Evolutionary conservation across 768 basidiomycete genomes (phyloP), one percentile per base, ranked within the genome.

Genomic region (Chalciporus sphaerocephalus): DNA sequence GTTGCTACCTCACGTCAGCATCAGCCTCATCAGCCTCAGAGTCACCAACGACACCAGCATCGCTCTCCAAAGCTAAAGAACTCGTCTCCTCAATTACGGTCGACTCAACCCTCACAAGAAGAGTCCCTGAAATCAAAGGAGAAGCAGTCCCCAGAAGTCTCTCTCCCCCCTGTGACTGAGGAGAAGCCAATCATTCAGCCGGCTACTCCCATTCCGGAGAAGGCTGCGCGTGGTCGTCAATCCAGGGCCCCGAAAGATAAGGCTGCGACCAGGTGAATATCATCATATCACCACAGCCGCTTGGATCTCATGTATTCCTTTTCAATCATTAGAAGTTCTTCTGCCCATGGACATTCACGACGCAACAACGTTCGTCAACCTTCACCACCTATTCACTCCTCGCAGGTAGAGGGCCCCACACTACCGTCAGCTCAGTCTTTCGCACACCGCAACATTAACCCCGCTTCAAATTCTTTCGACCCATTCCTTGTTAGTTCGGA

Each of bases 321-420:
- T 41, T 36, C 40, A 21, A 22, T 33, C 34, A 3, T 16, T 48
- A 81, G 76, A 65, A 78, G 71, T 61, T 43, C 68, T 38, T 81
- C 80, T 50, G 37, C 69, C 44, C 72, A 67, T 51, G 61, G 60
- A 51, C 69, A 64, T 33, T 62, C 66, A 56, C 73, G 75, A 58
- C 76, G 76, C 65, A 74, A 70, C 66, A 73, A 69, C 55, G 68
- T 62, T 46, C 82, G 82, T 49, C 83, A 84, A 60, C 75, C 81
- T 17, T 85, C 85, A 32, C 82, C 82, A 15, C 78, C 79, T 25
- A 64, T 74, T 34, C 58, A 66, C 47, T 64, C 80, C 77, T 78
- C 80, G 76, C 82, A 84, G 77, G 81, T 75, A 79, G 84, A 84
- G 78, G 76, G 63, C 59, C 64, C 66, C 50, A 50, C 54, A 21